Evolutionary conservation across 257 asterid genomes (phyloP).

Genomic region (Echium plantagineum): DNA sequence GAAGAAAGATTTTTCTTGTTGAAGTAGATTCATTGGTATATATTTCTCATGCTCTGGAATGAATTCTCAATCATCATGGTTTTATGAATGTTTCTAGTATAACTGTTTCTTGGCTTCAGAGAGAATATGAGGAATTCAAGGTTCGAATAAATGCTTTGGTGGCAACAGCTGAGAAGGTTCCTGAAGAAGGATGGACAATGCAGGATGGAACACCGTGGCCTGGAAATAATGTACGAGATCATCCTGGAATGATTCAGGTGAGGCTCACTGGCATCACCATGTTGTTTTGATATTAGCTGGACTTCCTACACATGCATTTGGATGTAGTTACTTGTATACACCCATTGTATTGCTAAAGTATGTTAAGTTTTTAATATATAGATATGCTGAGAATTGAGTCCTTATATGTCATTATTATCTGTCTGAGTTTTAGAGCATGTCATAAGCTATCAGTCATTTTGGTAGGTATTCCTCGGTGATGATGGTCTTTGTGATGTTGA

Average conservation of each 20-base stretch:
- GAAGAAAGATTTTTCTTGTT: not conserved
- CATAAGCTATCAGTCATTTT: not conserved
- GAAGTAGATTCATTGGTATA: not conserved
- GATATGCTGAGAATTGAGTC: not conserved
- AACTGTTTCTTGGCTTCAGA: constrained; percentile 31
- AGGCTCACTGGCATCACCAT: constrained; percentile 5
- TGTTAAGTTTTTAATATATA: not conserved
- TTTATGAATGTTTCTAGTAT: not conserved
- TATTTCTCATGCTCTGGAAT: not conserved
- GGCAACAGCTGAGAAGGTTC: constrained; percentile 71
- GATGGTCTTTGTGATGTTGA: constrained; percentile 58
- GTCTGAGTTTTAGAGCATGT: not conserved
- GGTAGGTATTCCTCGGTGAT: constrained; percentile 72
- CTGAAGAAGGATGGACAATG: constrained; percentile 97
- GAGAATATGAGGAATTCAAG: constrained; percentile 92
- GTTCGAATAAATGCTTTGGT: constrained; percentile 62
- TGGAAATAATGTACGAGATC: constrained; percentile 84
- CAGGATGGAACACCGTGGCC: constrained; percentile 97
- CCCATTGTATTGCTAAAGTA: not conserved
- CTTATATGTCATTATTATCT: not conserved
- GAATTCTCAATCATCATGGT: not conserved
- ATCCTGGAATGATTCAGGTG: constrained; percentile 98
- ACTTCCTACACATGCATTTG: not conserved
- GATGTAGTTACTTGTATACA: not conserved
- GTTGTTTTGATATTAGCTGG: not conserved